Evolutionary conservation across 768 basidiomycete species (phyloP).

Genomic region (Tricholoma saponaceum): DNA sequence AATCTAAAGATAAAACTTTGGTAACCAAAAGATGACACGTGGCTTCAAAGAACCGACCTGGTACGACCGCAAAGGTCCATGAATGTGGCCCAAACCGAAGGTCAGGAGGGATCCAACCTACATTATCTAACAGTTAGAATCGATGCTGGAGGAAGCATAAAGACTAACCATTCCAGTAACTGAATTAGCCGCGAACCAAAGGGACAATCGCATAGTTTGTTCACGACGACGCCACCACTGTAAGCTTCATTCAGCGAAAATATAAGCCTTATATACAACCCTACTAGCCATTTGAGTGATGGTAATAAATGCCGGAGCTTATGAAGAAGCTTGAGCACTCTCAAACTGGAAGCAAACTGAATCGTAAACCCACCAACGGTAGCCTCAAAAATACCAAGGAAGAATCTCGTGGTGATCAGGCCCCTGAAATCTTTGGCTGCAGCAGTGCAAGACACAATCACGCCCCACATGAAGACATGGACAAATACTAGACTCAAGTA

Average conservation of each 20-base stretch:
- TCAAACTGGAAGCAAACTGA: neutral
- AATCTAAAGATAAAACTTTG: constrained; percentile 17
- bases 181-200: constrained; percentile 43
- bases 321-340: neutral
- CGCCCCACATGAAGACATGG: constrained; percentile 42
- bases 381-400: constrained; percentile 44
- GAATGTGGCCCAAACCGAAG: constrained; percentile 38
- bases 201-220: constrained; percentile 36
- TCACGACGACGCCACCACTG: constrained; percentile 48
- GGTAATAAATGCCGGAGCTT: constrained; percentile 45
- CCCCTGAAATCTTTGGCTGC: constrained; percentile 37
- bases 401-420: constrained; percentile 36
- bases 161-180: constrained; percentile 32
- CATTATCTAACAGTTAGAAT: neutral
- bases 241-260: neutral
- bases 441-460: constrained; percentile 31
- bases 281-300: constrained; percentile 37
- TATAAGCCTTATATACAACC: too few species aligned
- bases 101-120: constrained; percentile 40
- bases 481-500: constrained; percentile 21
- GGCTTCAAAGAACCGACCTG: constrained; percentile 27
- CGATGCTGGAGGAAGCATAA: neutral
- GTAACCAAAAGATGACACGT: neutral
- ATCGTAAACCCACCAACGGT: constrained; percentile 30
- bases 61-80: constrained; percentile 32